phyloP scores from a whole-genome alignment of 2,329 filamentous ascomycete species.

The Verticillium longisporum region DNA sequence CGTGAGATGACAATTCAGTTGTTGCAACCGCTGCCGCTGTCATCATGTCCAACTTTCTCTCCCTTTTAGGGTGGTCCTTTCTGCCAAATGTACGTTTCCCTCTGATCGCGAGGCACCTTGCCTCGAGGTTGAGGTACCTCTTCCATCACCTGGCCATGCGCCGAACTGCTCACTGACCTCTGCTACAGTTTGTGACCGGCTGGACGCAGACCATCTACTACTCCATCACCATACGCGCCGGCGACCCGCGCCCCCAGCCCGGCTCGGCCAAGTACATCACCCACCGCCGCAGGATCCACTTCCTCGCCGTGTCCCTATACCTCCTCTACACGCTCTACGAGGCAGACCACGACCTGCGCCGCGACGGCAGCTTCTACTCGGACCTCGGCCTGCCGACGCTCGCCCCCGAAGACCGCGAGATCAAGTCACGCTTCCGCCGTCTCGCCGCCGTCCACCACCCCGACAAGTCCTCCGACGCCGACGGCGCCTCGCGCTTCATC shows the following conservation, averaged over 20 bases:
- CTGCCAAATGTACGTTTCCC: slow-evolving; percentile 41
- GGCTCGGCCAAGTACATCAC: slow-evolving; percentile 61
- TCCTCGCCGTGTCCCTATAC: slow-evolving; percentile 75
- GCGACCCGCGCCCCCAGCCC: slow-evolving; percentile 69
- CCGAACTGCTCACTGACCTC: slow-evolving; percentile 9
- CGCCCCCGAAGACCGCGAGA: slow-evolving; percentile 60
- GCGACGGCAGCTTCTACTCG: slow-evolving; percentile 69
- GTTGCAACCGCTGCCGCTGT: background rate
- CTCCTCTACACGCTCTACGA: slow-evolving; percentile 91
- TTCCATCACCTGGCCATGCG: too few species aligned
- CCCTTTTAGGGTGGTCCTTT: slow-evolving; percentile 50
- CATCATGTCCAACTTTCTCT: slow-evolving; percentile 46
- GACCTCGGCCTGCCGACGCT: slow-evolving; percentile 63
- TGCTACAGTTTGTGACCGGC: slow-evolving; percentile 62
- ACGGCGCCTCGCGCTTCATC: slow-evolving; percentile 56
- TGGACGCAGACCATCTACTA: slow-evolving; percentile 81
- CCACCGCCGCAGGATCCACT: slow-evolving; percentile 77
- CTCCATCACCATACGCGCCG: slow-evolving; percentile 79
- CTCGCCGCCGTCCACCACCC: slow-evolving; percentile 70
- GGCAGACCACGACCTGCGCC: slow-evolving; percentile 72
- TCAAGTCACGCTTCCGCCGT: slow-evolving; percentile 81
- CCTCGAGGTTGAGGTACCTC: too few species aligned
- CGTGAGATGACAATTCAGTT: background rate
- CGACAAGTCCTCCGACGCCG: slow-evolving; percentile 58
- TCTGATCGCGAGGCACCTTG: background rate